Base-by-base conservation (phyloP, 257 asterid genomes). In the Solanum pinnatisectum region DNA sequence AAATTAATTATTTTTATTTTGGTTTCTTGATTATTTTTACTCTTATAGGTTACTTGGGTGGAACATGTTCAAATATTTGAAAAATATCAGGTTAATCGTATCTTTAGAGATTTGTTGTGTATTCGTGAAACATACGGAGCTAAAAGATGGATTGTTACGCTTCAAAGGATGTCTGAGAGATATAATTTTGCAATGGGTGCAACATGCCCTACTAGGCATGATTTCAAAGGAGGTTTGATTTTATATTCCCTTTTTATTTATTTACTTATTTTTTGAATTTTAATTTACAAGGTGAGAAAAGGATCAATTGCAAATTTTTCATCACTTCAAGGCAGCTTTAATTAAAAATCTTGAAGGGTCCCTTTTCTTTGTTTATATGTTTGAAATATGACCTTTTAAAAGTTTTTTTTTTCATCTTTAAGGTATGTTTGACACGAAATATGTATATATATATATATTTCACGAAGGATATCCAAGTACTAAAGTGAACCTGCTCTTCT, bases 61-160 rank as follows among this genome's bases (percentile, higher is more conserved):
- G 98, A 95, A 65, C 98, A 95, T 86, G 94, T 95, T 84, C 94
- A 96, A 92, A 95, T 95, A 85, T 95, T 92, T 23, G 98, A 94
- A 83, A 94, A 92, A 89, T 78, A 81, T 27, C 81, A 87, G 44
- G 94, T 92, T 73, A 93, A 94, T 88, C 93, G 92, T 74, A 79
- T 95, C 49, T 95, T 91, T 86, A 91, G 94, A 91, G 95, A 94
- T 67, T 49, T 96, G 37, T 89, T 95, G 20, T 88, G 90, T 52
- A 87, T 87, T 78, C 88, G 89, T 76, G 94, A 91, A 88, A 96
- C 98, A 11, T 96, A 92, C 44, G 97, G 99, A 87, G 98, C 98
- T 68, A 94, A 82, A 81, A 85, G 96, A 90, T 96, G 98, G 97
- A 86, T 95, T 27, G 67, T 88, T 84, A 88, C 93, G 78, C 95